Conservation (phyloP, 2,329 filamentous ascomycete species). For the Dactylellina parvicollis region DNA sequence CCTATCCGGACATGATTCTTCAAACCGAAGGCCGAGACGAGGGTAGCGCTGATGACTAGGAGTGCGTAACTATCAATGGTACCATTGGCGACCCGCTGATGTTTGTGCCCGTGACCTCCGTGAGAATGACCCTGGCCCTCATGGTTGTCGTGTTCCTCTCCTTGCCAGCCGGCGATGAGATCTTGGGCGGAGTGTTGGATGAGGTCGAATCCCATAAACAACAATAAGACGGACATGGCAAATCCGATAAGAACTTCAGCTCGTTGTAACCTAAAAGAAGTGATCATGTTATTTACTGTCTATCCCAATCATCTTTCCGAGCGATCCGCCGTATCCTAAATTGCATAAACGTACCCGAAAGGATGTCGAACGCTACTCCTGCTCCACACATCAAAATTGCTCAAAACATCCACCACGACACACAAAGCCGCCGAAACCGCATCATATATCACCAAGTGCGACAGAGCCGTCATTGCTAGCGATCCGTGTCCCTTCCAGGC, state of each 20-base stretch:
- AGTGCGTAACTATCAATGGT: constrained; percentile 82
- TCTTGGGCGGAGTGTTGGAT: constrained; percentile 94
- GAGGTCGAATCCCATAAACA: constrained; percentile 97
- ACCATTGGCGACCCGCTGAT: constrained; percentile 77
- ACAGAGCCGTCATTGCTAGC: constrained; percentile 88
- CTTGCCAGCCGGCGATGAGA: constrained; percentile 72
- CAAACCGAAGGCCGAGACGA: constrained; percentile 68
- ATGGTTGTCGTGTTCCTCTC: constrained; percentile 25
- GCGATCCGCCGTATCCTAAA: neutral
- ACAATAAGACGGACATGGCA: constrained; percentile 90
- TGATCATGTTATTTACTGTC: too few relatives aligned
- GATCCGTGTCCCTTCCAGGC: constrained; percentile 87
- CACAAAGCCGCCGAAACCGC: constrained; percentile 91
- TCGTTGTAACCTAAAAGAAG: constrained; percentile 74
- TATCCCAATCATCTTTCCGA: too few relatives aligned
- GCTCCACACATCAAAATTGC: constrained; percentile 98
- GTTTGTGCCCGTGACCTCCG: constrained; percentile 81
- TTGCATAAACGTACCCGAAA: constrained; percentile 69
- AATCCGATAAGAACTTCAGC: constrained; percentile 95
- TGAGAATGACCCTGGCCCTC: constrained; percentile 65
- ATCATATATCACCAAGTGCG: constrained; percentile 93
- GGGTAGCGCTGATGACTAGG: constrained; percentile 79
- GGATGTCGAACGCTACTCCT: constrained; percentile 91
- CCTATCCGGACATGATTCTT: constrained; percentile 80
- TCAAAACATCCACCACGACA: constrained; percentile 88